Evolutionary conservation across 306 rosid genomes (phyloP).

Genomic region (Prunus kanzakura): DNA sequence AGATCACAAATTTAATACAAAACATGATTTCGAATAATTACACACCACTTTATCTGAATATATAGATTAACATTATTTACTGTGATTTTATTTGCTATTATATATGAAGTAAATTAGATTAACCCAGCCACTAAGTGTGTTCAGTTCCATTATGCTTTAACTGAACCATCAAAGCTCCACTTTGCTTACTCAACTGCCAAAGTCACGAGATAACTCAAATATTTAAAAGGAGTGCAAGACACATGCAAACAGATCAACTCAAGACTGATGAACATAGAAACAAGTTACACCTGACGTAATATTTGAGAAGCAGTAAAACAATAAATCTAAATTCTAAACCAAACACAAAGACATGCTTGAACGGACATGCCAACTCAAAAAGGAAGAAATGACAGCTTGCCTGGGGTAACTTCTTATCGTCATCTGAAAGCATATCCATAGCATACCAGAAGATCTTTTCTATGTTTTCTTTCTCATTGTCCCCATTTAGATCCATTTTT

Average conservation of each 20-base stretch:
- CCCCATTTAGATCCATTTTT: conserved; percentile 90
- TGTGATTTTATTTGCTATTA: neutral
- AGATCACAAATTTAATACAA: neutral
- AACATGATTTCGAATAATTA: neutral
- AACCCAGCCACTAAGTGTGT: neutral
- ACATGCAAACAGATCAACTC: neutral
- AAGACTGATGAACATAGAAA: neutral
- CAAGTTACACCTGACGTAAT: neutral
- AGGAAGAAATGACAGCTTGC: conserved; percentile 41
- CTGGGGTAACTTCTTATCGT: conserved; percentile 98
- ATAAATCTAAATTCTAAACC: neutral
- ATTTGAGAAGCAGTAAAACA: neutral
- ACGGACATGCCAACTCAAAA: neutral
- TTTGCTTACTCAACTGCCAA: neutral
- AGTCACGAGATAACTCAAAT: neutral
- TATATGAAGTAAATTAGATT: neutral
- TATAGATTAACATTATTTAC: neutral
- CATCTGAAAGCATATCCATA: conserved; percentile 95
- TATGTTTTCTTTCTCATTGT: conserved; percentile 67
- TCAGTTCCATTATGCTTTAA: neutral
- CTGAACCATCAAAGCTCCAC: neutral
- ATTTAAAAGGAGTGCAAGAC: neutral
- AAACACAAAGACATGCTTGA: neutral
- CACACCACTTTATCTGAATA: neutral
- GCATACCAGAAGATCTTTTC: conserved; percentile 93